Conservation (phyloP, 345 rosid species). For the Dovyalis caffra region DNA sequence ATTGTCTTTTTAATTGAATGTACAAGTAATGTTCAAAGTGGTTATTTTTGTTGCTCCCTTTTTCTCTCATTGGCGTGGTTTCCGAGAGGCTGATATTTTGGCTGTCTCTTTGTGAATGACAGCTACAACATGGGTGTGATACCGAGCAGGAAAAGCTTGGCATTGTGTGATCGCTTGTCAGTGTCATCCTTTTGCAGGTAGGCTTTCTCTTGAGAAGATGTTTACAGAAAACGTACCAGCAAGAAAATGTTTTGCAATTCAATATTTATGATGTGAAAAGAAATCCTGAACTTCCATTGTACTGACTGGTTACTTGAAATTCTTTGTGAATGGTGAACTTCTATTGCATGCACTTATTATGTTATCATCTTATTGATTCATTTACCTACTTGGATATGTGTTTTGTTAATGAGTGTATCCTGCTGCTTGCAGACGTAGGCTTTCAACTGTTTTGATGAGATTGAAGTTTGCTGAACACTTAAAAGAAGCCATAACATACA, state of each 20-base stretch:
- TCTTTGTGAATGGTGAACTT: too few relatives aligned
- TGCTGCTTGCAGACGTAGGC: constrained; percentile 64
- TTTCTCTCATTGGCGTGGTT: not conserved
- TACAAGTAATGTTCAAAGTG: not conserved
- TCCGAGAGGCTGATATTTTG: constrained; percentile 7
- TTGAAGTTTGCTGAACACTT: constrained; percentile 82
- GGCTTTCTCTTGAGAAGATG: not conserved
- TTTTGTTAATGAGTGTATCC: not conserved
- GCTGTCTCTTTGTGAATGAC: constrained; percentile 28
- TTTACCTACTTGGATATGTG: not conserved
- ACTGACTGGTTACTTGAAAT: not conserved
- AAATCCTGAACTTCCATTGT: not conserved
- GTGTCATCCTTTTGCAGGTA: constrained; percentile 89
- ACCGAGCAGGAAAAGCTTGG: constrained; percentile 85
- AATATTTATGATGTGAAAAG: not conserved
- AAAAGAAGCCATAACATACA: constrained; percentile 85
- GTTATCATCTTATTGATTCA: not conserved
- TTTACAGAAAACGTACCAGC: not conserved
- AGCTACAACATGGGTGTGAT: constrained; percentile 94
- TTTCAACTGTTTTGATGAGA: constrained; percentile 58
- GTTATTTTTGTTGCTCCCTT: not conserved
- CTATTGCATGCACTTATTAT: not conserved
- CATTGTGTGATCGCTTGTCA: constrained; percentile 65
- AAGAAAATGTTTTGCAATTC: not conserved
- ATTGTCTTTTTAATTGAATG: not conserved